Base-by-base conservation (phyloP, 306 rosid species). In the Cucurbita ficifolia region DNA sequence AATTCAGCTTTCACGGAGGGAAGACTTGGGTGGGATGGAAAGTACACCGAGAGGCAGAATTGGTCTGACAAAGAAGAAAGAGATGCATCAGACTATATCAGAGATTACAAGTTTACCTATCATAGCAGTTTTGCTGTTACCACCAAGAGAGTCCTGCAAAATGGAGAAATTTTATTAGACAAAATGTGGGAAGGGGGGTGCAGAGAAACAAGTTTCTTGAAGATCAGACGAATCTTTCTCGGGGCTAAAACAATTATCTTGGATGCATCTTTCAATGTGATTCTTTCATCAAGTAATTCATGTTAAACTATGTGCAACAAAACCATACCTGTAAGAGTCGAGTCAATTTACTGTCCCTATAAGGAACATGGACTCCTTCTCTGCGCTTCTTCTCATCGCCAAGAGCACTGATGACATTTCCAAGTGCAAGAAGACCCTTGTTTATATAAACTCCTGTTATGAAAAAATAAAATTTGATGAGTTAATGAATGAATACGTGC, bases 361-460 rank as follows among this genome's bases (percentile, higher is more conserved):
- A 95, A 12, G 99, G 99, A 79, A 95, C 99, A 81, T 95, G 99
- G 73, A 84, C 81, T 18, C 91, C 93, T 86, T 95, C 99, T 86
- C 81, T 95, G 76, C 97, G 96, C 83, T 95, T 95, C 89, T 95
- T 95, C 83, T 95, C 99, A 79, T 95, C 99, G 76, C 99, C 99
- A 77, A 95, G 99, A 74, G 99, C 97, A 81, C 99, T 95, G 77
- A 95, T 95, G 76, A 95, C 99, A 77, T 95, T 95, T 67, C 99
- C 99, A 73, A 95, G 99, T 57, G 99, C 99, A 71, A 95, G 96
- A 74, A 95, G 99, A 49, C 99, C 99, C 78, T 84, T 95, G 86
- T 95, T 95, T 79, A 95, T 95, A 81, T 95, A 97, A 79, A 95
- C 91, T 73, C 99, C 99, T 95, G 90, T 80, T 82, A 65, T 57